Percentiles rank a stretch among this genome's conserved stretches.
Conservation (phyloP, 2,329 filamentous ascomycete species). For the Nannizziopsis barbatae region DNA sequence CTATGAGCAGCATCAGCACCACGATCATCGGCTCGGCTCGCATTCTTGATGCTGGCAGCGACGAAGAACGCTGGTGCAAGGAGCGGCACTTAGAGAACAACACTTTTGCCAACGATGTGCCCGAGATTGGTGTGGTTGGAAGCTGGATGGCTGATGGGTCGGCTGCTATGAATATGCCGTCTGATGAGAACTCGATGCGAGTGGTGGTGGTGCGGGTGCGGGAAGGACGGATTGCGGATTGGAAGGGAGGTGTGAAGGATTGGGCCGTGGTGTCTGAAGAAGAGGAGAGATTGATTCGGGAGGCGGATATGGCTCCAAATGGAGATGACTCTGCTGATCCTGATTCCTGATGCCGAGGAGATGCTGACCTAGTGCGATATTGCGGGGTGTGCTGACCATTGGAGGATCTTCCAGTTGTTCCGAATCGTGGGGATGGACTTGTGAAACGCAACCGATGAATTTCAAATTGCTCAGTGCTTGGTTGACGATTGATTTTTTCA, state of each 20-base stretch:
- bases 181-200: slow-evolving; percentile 56
- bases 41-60: slow-evolving; percentile 59
- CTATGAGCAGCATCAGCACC: slow-evolving; percentile 76
- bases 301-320: not conserved
- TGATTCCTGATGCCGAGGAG: too few species aligned
- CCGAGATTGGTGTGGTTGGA: slow-evolving; percentile 38
- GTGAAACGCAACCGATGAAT: too few species aligned
- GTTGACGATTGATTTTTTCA: too few species aligned
- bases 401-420: too few species aligned
- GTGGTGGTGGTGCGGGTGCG: slow-evolving; percentile 78
- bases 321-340: not conserved
- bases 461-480: too few species aligned
- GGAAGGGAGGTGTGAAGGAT: slow-evolving; percentile 87
- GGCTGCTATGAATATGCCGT: slow-evolving; percentile 43
- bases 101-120: slow-evolving; percentile 54
- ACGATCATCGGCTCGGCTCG: slow-evolving; percentile 84
- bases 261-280: slow-evolving; percentile 43
- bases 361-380: too few species aligned
- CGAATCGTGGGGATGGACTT: too few species aligned
- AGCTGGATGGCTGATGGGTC: slow-evolving; percentile 36
- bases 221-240: slow-evolving; percentile 82
- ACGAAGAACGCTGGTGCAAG: slow-evolving; percentile 76
- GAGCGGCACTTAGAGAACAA: slow-evolving; percentile 83
- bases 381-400: too few species aligned
- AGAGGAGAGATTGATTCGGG: slow-evolving; percentile 14